Evolutionary conservation across 495 filamentous ascomycete genomes (phyloP).

Genomic region (Penicillium fimorum): DNA sequence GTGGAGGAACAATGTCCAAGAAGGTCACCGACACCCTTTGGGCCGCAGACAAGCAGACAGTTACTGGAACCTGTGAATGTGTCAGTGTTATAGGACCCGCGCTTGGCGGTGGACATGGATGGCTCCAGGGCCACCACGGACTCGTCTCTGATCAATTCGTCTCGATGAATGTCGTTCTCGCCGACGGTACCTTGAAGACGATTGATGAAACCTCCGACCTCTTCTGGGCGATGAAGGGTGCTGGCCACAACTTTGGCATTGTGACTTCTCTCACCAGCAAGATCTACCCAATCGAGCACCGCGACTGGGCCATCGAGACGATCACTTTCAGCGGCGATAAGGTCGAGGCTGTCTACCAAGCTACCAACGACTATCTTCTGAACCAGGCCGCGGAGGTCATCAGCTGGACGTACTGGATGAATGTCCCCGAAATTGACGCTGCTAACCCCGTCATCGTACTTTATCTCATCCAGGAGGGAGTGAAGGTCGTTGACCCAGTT

Average conservation of each 20-base stretch:
- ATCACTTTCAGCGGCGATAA: slow-evolving; percentile 49
- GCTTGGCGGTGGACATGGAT: slow-evolving; percentile 63
- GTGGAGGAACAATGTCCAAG: slow-evolving; percentile 47
- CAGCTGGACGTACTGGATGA: slow-evolving; percentile 54
- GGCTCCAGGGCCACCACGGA: slow-evolving; percentile 57
- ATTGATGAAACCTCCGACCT: slow-evolving; percentile 46
- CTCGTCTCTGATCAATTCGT: slow-evolving; percentile 59
- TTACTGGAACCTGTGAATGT: slow-evolving; percentile 57
- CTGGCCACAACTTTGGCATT: slow-evolving; percentile 64
- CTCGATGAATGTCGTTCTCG: slow-evolving; percentile 53
- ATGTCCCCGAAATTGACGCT: slow-evolving; percentile 38
- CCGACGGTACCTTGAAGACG: slow-evolving; percentile 46
- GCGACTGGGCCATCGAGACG: slow-evolving; percentile 44
- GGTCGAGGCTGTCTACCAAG: slow-evolving; percentile 48
- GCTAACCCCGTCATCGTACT: slow-evolving; percentile 48
- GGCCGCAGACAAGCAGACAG: slow-evolving; percentile 30
- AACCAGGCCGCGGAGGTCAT: slow-evolving; percentile 41
- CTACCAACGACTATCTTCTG: slow-evolving; percentile 42
- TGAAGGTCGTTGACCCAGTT: slow-evolving; percentile 33
- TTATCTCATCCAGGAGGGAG: slow-evolving; percentile 53
- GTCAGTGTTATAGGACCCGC: slow-evolving; percentile 53
- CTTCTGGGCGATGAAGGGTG: slow-evolving; percentile 58
- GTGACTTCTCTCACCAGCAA: slow-evolving; percentile 48
- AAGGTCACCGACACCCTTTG: slow-evolving; percentile 31
- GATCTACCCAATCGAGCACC: slow-evolving; percentile 44